These are phyloP conservation scores for Podospora fimiseda DNA, from an alignment of 495 filamentous ascomycete genomes.

Conservation along the genomic window DNA sequence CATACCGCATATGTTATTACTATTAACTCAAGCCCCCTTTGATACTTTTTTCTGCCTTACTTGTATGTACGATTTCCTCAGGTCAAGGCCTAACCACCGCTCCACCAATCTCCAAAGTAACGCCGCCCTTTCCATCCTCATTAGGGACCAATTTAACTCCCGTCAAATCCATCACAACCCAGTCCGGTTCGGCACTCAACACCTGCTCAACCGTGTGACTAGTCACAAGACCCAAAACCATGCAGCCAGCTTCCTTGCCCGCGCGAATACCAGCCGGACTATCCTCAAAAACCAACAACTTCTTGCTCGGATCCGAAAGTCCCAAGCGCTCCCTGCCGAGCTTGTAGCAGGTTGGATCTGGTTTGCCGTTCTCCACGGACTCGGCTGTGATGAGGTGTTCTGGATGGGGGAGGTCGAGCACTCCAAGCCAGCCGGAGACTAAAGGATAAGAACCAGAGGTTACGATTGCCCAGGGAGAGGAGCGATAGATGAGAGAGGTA, in stretches of 20 bases:
- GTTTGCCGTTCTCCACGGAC: conserved; percentile 81
- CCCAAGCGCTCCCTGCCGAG: conserved; percentile 61
- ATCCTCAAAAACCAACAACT: conserved; percentile 82
- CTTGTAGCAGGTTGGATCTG: conserved; percentile 76
- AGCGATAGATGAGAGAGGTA: conserved; percentile 31
- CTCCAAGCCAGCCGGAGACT: conserved; percentile 77
- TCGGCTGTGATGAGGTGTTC: conserved; percentile 75
- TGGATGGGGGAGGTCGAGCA: conserved; percentile 67
- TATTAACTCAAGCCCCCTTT: background rate
- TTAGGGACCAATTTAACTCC: conserved; percentile 55
- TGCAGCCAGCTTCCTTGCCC: conserved; percentile 84
- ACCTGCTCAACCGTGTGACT: conserved; percentile 73
- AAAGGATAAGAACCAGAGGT: conserved; percentile 81
- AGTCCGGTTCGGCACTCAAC: conserved; percentile 69
- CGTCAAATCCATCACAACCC: conserved; percentile 74
- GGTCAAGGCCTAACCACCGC: conserved; percentile 24
- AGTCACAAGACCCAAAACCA: conserved; percentile 80
- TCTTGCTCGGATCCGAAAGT: conserved; percentile 32
- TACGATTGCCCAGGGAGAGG: conserved; percentile 81
- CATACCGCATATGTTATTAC: no score
- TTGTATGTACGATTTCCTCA: no score
- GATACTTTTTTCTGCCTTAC: no score
- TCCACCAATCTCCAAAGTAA: conserved; percentile 47
- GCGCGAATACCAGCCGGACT: conserved; percentile 84
- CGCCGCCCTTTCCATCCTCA: conserved; percentile 33